These are phyloP conservation scores for Tolypocladium tropicale DNA, from an alignment of 2,329 filamentous ascomycete species.

Conservation along the genomic window DNA sequence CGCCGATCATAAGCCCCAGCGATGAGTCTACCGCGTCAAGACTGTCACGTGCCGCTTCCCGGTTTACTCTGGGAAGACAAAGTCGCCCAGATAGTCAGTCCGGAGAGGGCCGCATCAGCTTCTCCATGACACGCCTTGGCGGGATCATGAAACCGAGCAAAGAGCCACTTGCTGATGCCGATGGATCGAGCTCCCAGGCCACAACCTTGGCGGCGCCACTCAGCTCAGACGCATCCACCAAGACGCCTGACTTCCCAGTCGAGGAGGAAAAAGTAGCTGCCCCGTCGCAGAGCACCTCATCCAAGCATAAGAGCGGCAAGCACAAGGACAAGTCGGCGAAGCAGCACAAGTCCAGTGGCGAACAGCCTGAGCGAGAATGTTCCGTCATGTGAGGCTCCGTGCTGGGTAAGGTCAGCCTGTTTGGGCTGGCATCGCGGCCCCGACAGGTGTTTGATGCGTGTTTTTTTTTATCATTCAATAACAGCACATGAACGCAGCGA, in stretches of 20 bases:
- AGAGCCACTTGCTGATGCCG: slow-evolving; percentile 26
- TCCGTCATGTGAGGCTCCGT: slow-evolving; percentile 28
- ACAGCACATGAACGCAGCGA: background rate
- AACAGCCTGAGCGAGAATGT: slow-evolving; percentile 37
- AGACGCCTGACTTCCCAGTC: slow-evolving; percentile 8
- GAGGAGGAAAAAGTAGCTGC: slow-evolving; percentile 9
- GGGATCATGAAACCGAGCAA: slow-evolving; percentile 41
- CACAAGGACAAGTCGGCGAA: slow-evolving; percentile 28
- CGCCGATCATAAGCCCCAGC: slow-evolving; percentile 30
- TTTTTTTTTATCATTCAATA: background rate
- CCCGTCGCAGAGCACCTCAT: slow-evolving; percentile 9
- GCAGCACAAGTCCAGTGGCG: slow-evolving; percentile 18
- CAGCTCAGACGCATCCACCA: slow-evolving; percentile 12
- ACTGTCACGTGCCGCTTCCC: slow-evolving; percentile 46
- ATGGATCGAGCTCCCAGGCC: slow-evolving; percentile 13
- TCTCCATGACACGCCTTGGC: slow-evolving; percentile 45
- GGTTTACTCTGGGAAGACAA: slow-evolving; percentile 36
- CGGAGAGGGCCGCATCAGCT: slow-evolving; percentile 47
- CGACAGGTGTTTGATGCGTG: background rate
- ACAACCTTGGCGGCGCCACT: slow-evolving; percentile 14
- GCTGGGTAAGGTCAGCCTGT: background rate
- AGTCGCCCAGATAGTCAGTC: slow-evolving; percentile 49
- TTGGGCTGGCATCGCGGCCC: background rate
- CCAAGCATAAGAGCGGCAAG: slow-evolving; percentile 22
- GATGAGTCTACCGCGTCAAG: slow-evolving; percentile 46